A percentile compares a stretch with the other conserved stretches of the same genome.
Evolutionary conservation across 176 grass and related monocot species (phyloP).

Genomic region (Eleusine coracana): DNA sequence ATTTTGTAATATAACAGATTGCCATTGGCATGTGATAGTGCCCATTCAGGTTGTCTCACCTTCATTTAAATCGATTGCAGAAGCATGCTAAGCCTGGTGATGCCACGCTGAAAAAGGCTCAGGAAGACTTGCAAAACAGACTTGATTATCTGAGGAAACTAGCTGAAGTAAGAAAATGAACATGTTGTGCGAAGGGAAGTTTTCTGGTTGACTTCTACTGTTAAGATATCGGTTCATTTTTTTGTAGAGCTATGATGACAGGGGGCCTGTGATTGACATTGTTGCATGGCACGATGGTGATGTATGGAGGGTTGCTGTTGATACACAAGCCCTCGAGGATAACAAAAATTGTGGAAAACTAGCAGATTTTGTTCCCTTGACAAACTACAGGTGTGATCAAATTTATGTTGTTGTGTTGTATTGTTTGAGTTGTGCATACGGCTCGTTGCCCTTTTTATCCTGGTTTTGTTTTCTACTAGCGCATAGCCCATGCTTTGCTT

Average conservation of each 20-base stretch:
- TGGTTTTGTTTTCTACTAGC: slow-evolving; percentile 11
- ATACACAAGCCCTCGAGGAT: slow-evolving; percentile 80
- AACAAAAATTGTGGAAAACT: slow-evolving; percentile 68
- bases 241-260: slow-evolving; percentile 87
- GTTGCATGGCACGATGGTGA: slow-evolving; percentile 95
- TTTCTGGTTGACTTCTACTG: slow-evolving; percentile 32
- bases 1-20: slow-evolving; percentile 4
- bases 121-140: slow-evolving; percentile 81
- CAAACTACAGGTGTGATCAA: slow-evolving; percentile 76
- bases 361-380: slow-evolving; percentile 92
- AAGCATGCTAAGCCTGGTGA: slow-evolving; percentile 74
- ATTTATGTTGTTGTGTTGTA: slow-evolving; percentile 28
- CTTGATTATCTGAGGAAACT: slow-evolving; percentile 88
- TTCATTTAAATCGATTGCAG: slow-evolving; percentile 51
- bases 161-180: slow-evolving; percentile 76
- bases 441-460: slow-evolving; percentile 24
- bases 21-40: not conserved
- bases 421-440: slow-evolving; percentile 8
- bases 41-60: slow-evolving; percentile 14
- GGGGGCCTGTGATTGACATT: slow-evolving; percentile 86
- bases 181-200: not conserved
- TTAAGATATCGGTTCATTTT: slow-evolving; percentile 34
- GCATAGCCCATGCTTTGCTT: not conserved
- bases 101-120: slow-evolving; percentile 66
- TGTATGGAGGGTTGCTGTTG: slow-evolving; percentile 96